phyloP scores from a whole-genome alignment of 2,329 filamentous ascomycete species.

The Exophiala sp. region DNA sequence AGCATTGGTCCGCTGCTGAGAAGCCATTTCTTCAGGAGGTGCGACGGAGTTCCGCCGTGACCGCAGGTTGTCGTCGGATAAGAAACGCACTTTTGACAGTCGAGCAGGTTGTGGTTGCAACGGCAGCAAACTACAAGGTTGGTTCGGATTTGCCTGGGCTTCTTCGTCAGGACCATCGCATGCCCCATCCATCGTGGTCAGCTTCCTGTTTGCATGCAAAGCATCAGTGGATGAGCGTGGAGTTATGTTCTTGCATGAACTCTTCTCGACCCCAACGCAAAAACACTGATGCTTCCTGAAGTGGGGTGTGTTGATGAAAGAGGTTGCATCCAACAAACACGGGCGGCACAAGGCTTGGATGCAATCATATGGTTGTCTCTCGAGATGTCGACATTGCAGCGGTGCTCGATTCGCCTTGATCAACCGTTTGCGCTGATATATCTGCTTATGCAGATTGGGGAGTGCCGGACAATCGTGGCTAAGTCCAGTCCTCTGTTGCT shows the following conservation, averaged over 20 bases:
- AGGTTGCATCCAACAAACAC: background rate
- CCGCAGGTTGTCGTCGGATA: conserved; percentile 11
- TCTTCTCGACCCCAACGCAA: background rate
- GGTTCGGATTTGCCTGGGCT: background rate
- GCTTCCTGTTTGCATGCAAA: background rate
- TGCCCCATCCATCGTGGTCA: conserved; percentile 4
- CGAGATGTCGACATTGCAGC: background rate
- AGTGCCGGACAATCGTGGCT: background rate
- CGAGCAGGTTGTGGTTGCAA: background rate
- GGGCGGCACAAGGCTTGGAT: background rate
- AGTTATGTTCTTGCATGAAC: background rate
- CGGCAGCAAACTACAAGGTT: background rate
- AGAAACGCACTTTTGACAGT: conserved; percentile 11
- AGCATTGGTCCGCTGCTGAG: background rate
- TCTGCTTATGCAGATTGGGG: background rate
- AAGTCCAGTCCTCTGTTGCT: background rate
- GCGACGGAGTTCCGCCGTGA: conserved; percentile 5
- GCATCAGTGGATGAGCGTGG: background rate
- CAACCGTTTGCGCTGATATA: background rate
- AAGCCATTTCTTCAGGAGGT: background rate
- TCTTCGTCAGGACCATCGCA: conserved; percentile 7
- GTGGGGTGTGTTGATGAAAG: background rate
- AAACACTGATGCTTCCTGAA: background rate
- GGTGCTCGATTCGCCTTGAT: background rate
- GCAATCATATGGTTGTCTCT: background rate